A percentile compares a stretch with the other conserved stretches of the same genome.
Conservation (phyloP, 345 rosid species). For the Arabis hirsuta region DNA sequence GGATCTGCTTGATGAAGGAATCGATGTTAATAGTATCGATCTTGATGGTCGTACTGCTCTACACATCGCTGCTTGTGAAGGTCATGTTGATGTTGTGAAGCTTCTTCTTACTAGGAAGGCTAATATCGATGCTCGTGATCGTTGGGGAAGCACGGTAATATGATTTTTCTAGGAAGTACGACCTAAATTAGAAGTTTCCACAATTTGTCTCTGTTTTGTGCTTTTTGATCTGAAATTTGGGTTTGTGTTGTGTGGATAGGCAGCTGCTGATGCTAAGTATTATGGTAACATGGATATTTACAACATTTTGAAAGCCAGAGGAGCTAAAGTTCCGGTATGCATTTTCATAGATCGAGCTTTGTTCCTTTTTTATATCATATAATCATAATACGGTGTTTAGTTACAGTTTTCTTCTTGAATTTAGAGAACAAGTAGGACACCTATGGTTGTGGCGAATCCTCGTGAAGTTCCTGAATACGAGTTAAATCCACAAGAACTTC, state of each 20-base stretch:
- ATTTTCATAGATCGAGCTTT: background rate
- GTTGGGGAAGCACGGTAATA: slow-evolving; percentile 98
- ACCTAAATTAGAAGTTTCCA: no score
- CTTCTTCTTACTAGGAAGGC: slow-evolving; percentile 67
- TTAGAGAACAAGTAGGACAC: slow-evolving; percentile 89
- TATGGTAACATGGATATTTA: slow-evolving; percentile 83
- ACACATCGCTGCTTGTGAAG: slow-evolving; percentile 97
- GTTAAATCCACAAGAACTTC: slow-evolving; percentile 92
- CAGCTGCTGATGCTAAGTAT: slow-evolving; percentile 91
- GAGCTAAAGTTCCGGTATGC: slow-evolving; percentile 86
- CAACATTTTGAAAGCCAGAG: slow-evolving; percentile 84
- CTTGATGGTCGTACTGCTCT: slow-evolving; percentile 93
- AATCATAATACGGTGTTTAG: slow-evolving; percentile 7
- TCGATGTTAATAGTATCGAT: slow-evolving; percentile 90
- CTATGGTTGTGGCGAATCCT: slow-evolving; percentile 90
- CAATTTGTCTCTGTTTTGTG: background rate
- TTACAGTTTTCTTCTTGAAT: slow-evolving; percentile 28
- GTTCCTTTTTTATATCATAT: background rate
- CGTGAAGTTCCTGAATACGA: slow-evolving; percentile 95
- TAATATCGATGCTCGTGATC: slow-evolving; percentile 94
- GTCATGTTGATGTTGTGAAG: slow-evolving; percentile 80
- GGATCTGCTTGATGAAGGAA: slow-evolving; percentile 76
- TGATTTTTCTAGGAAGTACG: background rate
- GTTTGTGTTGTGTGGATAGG: slow-evolving; percentile 55
- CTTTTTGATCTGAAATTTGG: slow-evolving; percentile 25